Conservation (phyloP, 2,329 filamentous ascomycete species). For the Phaeosphaeriaceae sp. region DNA sequence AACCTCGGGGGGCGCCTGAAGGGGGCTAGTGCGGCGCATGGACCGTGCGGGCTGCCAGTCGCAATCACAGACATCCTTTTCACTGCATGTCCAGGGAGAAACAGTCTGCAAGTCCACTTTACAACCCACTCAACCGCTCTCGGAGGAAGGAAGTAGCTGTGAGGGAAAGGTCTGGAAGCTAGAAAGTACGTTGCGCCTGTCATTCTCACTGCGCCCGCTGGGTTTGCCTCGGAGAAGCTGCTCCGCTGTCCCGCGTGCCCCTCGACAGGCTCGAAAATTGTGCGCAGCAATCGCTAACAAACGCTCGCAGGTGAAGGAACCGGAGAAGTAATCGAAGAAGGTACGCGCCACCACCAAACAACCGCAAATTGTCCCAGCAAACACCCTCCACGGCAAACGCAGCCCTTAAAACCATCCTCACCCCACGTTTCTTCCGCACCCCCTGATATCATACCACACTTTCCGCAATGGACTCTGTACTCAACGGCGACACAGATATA, state of each 20-base stretch:
- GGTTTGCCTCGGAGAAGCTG: constrained; percentile 24
- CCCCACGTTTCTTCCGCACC: constrained; percentile 21
- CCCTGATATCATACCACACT: constrained; percentile 19
- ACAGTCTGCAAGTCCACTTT: constrained; percentile 27
- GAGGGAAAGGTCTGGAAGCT: constrained; percentile 51
- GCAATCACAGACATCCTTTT: constrained; percentile 32
- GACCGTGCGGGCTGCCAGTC: constrained; percentile 15
- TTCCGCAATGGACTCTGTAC: constrained; percentile 21
- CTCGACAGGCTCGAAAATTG: constrained; percentile 38
- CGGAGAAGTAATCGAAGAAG: constrained; percentile 25
- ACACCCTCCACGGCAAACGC: constrained; percentile 29
- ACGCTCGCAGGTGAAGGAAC: constrained; percentile 41
- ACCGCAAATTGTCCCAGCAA: constrained; percentile 10
- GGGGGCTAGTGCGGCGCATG: constrained; percentile 33
- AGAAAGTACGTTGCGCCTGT: constrained; percentile 36
- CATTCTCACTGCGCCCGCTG: constrained; percentile 2
- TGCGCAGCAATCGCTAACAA: constrained; percentile 28
- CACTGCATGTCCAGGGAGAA: constrained; percentile 21
- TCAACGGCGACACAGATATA: constrained; percentile 33
- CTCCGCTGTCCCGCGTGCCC: constrained; percentile 30
- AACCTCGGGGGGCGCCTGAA: constrained; percentile 19
- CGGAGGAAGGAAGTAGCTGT: constrained; percentile 50
- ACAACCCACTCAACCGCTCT: constrained; percentile 21
- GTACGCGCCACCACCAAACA: constrained; percentile 9
- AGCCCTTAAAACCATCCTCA: constrained; percentile 18